A percentile compares a stretch with the other conserved stretches of the same genome.
These are phyloP conservation scores for Eimeria zaria DNA, from an alignment of 169 alveolate species.

Conservation along the genomic window DNA sequence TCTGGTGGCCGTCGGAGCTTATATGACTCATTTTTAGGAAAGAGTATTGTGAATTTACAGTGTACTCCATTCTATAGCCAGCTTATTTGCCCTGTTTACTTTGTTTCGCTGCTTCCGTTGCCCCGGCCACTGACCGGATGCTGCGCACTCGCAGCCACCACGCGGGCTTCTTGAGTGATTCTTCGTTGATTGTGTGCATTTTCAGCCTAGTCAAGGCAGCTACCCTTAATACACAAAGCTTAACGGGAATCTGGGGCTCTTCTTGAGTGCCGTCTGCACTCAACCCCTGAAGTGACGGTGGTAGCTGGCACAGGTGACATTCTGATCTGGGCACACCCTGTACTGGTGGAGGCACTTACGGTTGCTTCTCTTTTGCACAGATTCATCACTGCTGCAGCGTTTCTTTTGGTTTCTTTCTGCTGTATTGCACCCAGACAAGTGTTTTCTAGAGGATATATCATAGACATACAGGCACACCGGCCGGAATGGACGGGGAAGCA, in stretches of 20 bases:
- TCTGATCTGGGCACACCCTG: not conserved
- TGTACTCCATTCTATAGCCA: not conserved
- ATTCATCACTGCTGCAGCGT: not conserved
- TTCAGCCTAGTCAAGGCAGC: not conserved
- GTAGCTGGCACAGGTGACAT: not conserved
- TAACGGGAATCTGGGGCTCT: not conserved
- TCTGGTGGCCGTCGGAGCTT: slow-evolving; percentile 59
- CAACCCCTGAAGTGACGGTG: not conserved
- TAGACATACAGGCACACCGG: not conserved
- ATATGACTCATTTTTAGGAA: not conserved
- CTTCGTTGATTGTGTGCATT: not conserved
- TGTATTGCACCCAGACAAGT: not conserved
- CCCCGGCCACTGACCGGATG: slow-evolving; percentile 67
- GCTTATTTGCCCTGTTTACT: not conserved
- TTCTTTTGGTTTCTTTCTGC: not conserved
- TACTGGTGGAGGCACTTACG: not conserved
- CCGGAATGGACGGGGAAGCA: slow-evolving; percentile 68
- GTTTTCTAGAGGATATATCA: not conserved
- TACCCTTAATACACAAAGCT: not conserved
- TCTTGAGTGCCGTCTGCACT: not conserved
- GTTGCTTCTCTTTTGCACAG: not conserved
- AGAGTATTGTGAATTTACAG: slow-evolving; percentile 41
- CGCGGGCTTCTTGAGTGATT: slow-evolving; percentile 55
- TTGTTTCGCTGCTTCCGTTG: not conserved
- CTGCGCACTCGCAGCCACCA: slow-evolving; percentile 37